These are phyloP conservation scores for Globisporangium cystogenes DNA, from an alignment of 352 stramenopile species.

Conservation along the genomic window DNA sequence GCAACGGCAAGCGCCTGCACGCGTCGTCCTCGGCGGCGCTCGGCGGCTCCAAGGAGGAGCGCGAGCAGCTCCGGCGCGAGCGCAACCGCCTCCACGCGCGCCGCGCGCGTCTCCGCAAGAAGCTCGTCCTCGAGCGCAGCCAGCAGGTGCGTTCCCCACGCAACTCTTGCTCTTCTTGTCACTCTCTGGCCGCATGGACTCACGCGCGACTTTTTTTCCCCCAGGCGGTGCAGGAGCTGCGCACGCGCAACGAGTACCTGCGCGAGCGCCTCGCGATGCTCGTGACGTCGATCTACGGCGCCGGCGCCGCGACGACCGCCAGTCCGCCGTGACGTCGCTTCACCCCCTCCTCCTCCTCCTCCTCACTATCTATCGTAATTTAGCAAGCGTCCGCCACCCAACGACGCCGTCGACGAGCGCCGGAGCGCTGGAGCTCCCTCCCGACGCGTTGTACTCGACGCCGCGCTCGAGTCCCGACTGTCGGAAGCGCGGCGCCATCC, in stretches of 20 bases:
- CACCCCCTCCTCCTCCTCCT: neutral
- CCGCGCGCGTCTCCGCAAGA: constrained; percentile 70
- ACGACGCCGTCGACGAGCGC: no score
- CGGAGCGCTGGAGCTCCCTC: no score
- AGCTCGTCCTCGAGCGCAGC: constrained; percentile 73
- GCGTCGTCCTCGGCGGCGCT: constrained; percentile 22
- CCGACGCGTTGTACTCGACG: no score
- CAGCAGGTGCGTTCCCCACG: constrained; percentile 36
- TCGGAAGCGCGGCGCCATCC: no score
- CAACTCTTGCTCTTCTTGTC: neutral
- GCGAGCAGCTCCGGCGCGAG: constrained; percentile 63
- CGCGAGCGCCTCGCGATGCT: constrained; percentile 47
- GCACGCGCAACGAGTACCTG: constrained; percentile 57
- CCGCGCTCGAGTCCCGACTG: no score
- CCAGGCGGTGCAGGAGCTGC: constrained; percentile 56
- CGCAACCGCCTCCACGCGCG: constrained; percentile 71
- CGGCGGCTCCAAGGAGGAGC: constrained; percentile 58
- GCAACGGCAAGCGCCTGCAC: constrained; percentile 36
- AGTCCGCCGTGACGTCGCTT: neutral
- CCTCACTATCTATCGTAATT: constrained; percentile 5
- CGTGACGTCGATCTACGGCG: constrained; percentile 63
- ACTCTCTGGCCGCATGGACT: constrained; percentile 1
- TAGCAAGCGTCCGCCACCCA: neutral
- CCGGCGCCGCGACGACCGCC: neutral
- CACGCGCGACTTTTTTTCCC: neutral